Evolutionary conservation across 2,329 filamentous ascomycete species (phyloP), one percentile per base, ranked within the genome.

Genomic region (Bipolaris gigantea): DNA sequence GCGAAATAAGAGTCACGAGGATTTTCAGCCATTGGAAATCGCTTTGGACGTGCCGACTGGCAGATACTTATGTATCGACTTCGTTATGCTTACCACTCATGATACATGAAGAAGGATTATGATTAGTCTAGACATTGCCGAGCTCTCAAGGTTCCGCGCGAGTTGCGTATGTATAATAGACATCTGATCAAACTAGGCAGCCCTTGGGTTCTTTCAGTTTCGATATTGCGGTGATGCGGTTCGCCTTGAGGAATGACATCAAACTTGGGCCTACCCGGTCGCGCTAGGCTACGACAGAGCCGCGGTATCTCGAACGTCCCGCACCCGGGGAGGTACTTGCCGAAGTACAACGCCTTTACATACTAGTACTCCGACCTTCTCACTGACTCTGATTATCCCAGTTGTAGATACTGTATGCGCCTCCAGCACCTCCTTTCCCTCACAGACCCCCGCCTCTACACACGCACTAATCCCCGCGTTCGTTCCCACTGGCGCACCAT

Each of bases 161-260:
- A 62, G 47, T 47, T 61, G 70, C 67, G 69, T 65, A 65, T 71
- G 68, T 73, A 73, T 67, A 71, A 70, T 72, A 73, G 63, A 67
- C 65, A 55, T 38, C 16, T 32, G 42, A 43, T 39, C 48, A 50
- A 50, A 44, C 18, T 18, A 23, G 10, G 30, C 33, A 19, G 38
- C n/a, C 18, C 13, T 34, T 36, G 21, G 15, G 36, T 41, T 32
- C 13, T 21, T 33, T 30, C 27, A 7, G 11, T 8, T 30, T 30
- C 19, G 9, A 16, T 8, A 15, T 36, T 25, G 8, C 18, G 13
- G 27, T 16, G 2, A 11, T 35, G 5, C 21, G n/a, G 18, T 25
- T 46, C 43, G 15, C 25, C 11, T 25, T 11, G 19, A 23, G 13
- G 15, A n/a, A 34, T 25, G 43, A 33, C 18, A 46, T 46, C 11